Conservation (phyloP, 768 basidiomycete species). For the Xanthoconium stramineum region DNA sequence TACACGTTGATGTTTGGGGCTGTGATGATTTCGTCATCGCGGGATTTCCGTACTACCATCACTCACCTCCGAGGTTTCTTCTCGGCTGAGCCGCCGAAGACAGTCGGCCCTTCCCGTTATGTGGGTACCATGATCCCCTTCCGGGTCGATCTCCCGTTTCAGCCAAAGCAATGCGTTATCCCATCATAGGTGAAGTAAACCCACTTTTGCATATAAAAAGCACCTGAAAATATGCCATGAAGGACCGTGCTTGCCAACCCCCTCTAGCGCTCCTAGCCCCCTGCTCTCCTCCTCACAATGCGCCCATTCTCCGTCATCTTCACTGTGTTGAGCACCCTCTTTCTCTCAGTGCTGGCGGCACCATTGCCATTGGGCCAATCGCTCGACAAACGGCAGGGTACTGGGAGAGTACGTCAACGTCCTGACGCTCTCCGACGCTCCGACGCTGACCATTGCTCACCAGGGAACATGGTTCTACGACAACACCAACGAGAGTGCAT, state of each 20-base stretch:
- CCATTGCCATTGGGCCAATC: conserved; percentile 27
- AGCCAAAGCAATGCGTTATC: conserved; percentile 21
- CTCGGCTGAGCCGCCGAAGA: conserved; percentile 18
- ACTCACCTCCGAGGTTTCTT: conserved; percentile 11
- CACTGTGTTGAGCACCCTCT: conserved; percentile 40
- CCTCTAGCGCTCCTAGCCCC: background rate
- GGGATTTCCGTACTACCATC: background rate
- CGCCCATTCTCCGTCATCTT: conserved; percentile 25
- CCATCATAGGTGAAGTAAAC: conserved; percentile 31
- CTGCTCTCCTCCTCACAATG: conserved; percentile 13
- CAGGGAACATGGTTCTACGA: conserved; percentile 71
- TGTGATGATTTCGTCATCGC: conserved; percentile 20
- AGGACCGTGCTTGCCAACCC: background rate
- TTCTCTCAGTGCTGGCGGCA: conserved; percentile 42
- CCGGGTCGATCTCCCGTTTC: conserved; percentile 24
- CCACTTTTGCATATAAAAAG: conserved; percentile 25
- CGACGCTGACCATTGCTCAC: conserved; percentile 6
- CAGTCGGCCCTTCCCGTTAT: conserved; percentile 19
- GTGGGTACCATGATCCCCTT: conserved; percentile 27
- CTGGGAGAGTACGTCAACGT: conserved; percentile 49
- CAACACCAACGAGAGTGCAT: conserved; percentile 48
- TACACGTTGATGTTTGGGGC: conserved; percentile 2
- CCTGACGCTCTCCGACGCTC: background rate
- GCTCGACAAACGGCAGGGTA: conserved; percentile 48
- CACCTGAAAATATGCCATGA: conserved; percentile 5